Percentiles rank a stretch among this genome's conserved stretches.
These are phyloP conservation scores for Penicillium brevicompactum DNA, from an alignment of 2,329 filamentous ascomycete genomes.

Conservation along the genomic window DNA sequence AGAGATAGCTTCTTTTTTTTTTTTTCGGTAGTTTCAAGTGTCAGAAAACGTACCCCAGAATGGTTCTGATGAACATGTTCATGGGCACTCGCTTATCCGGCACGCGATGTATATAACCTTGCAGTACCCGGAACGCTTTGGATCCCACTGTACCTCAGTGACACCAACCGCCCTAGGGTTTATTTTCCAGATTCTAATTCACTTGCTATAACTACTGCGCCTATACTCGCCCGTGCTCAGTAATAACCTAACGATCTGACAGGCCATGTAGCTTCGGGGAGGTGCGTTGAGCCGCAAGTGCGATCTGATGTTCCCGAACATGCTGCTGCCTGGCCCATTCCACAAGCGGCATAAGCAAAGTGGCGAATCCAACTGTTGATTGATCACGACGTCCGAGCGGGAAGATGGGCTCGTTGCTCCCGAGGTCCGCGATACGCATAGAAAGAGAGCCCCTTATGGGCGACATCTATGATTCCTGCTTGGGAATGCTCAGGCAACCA, in stretches of 20 bases:
- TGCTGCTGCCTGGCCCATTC: background rate
- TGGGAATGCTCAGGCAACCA: background rate
- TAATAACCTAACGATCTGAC: background rate
- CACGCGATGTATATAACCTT: constrained; percentile 11
- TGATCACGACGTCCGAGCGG: background rate
- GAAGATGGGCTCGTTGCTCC: background rate
- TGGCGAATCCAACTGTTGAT: background rate
- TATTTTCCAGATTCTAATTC: background rate
- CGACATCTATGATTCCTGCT: background rate
- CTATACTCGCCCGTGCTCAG: background rate
- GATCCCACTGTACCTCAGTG: background rate
- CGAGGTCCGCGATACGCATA: background rate
- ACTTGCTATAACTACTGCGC: background rate
- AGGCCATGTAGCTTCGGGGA: background rate
- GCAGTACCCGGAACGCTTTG: constrained; percentile 4
- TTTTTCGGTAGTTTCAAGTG: constrained; percentile 16
- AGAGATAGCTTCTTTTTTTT: constrained; percentile 8
- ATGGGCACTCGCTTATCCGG: constrained; percentile 2
- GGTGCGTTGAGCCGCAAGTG: background rate
- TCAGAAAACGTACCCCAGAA: background rate
- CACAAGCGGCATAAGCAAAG: background rate
- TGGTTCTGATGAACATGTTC: background rate
- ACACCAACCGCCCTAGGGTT: constrained; percentile 2
- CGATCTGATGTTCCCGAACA: background rate
- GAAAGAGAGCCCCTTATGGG: background rate